These are phyloP conservation scores for Fusarium vanettenii DNA, from an alignment of 2,329 filamentous ascomycete genomes.

Conservation along the genomic window DNA sequence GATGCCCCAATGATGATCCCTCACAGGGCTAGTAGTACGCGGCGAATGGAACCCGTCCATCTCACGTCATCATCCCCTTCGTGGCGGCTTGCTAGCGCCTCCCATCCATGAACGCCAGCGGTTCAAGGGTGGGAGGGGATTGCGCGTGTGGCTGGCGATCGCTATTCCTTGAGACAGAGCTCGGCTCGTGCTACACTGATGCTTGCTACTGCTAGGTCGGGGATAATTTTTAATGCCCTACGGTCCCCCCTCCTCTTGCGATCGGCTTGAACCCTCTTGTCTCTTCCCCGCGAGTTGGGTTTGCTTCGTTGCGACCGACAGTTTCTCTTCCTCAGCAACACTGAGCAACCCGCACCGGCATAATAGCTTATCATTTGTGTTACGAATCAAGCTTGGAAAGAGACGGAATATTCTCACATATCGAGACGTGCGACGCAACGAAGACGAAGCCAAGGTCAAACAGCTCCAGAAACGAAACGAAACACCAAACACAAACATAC, in stretches of 20 bases:
- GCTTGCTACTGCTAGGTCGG: not conserved
- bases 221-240: constrained; percentile 6
- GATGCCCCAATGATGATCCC: not conserved
- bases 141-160: constrained; percentile 14
- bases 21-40: not conserved
- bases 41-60: constrained; percentile 25
- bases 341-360: constrained; percentile 3
- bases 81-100: constrained; percentile 22
- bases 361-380: not conserved
- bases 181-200: not conserved
- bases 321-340: not conserved
- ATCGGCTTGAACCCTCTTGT: not conserved
- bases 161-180: not conserved
- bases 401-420: constrained; percentile 11
- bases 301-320: constrained; percentile 5
- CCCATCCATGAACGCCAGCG: constrained; percentile 12
- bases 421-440: not conserved
- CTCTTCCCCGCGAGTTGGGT: not conserved
- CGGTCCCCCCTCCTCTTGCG: not conserved
- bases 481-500: not conserved
- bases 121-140: not conserved
- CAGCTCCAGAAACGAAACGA: constrained; percentile 19
- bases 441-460: not conserved
- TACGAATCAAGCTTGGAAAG: not conserved
- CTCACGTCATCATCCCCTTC: constrained; percentile 42